Evolutionary conservation across 768 basidiomycete genomes (phyloP).

Genomic region (Rubroboletus satanas): DNA sequence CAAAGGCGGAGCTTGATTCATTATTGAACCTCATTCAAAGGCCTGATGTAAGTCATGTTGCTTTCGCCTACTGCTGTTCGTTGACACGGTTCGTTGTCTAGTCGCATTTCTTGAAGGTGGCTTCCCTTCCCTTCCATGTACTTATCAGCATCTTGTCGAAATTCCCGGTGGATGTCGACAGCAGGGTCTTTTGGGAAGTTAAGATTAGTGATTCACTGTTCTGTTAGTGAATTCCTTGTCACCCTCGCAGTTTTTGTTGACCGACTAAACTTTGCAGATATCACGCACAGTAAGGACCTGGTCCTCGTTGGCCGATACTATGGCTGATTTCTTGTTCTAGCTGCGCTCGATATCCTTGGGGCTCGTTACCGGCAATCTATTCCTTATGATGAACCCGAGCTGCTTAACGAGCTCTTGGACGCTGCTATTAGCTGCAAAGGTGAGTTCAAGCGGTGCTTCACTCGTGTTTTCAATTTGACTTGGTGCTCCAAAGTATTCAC

Average conservation of each 20-base stretch:
- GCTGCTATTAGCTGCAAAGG: constrained; percentile 57
- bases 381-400: constrained; percentile 33
- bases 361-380: constrained; percentile 41
- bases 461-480: neutral
- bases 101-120: constrained; percentile 86
- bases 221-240: constrained; percentile 40
- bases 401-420: constrained; percentile 44
- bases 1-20: constrained; percentile 61
- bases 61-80: neutral
- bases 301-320: neutral
- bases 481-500: constrained; percentile 50
- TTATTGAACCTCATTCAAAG: constrained; percentile 68
- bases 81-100: constrained; percentile 29
- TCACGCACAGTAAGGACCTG: constrained; percentile 32
- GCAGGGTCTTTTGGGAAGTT: constrained; percentile 70
- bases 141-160: constrained; percentile 71
- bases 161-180: constrained; percentile 74
- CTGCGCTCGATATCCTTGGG: constrained; percentile 58
- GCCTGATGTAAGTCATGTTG: constrained; percentile 58
- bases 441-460: constrained; percentile 41
- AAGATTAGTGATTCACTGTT: constrained; percentile 62
- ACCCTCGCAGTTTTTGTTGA: constrained; percentile 4
- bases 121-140: constrained; percentile 77
- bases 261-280: constrained; percentile 22
- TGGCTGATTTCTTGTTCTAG: constrained; percentile 29